Conservation (phyloP, 371 early-diverging fungal genomes). For the Mucor racemosus region DNA sequence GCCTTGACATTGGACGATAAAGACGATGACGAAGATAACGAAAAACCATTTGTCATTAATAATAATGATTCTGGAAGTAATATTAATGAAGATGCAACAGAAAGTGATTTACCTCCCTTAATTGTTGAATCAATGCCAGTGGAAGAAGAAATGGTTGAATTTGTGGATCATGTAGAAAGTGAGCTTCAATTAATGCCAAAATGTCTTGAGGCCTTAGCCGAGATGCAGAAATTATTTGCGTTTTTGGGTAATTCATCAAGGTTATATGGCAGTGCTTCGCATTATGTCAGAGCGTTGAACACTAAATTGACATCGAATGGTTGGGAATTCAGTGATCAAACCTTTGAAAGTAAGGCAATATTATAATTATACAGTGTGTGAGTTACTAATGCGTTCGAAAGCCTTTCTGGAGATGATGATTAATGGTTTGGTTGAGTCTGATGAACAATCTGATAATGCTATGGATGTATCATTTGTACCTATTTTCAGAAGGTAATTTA, state of each 20-base stretch:
- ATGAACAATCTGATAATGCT: conserved; percentile 19
- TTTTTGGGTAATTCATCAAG: conserved; percentile 34
- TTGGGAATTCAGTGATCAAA: conserved; percentile 30
- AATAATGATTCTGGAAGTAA: background rate
- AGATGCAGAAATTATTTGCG: conserved; percentile 45
- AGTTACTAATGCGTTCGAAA: background rate
- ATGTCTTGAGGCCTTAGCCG: conserved; percentile 27
- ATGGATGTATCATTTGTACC: conserved; percentile 6
- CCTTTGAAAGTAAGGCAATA: conserved; percentile 25
- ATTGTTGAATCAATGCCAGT: conserved; percentile 6
- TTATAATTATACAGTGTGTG: too few relatives aligned
- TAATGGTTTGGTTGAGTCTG: conserved; percentile 19
- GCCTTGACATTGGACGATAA: background rate
- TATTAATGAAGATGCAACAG: conserved; percentile 9
- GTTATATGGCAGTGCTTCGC: conserved; percentile 31
- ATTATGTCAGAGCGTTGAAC: conserved; percentile 32
- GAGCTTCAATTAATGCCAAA: conserved; percentile 25
- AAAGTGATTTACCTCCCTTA: conserved; percentile 8
- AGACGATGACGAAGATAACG: conserved; percentile 1
- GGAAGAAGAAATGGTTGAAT: conserved; percentile 2
- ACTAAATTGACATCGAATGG: conserved; percentile 12
- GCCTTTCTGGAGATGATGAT: conserved; percentile 37
- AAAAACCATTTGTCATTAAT: background rate
- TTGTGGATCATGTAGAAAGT: conserved; percentile 11
- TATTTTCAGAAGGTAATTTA: conserved; percentile 24